Conservation (phyloP, 2,329 filamentous ascomycete species). For the Colletotrichum lindemuthianum region DNA sequence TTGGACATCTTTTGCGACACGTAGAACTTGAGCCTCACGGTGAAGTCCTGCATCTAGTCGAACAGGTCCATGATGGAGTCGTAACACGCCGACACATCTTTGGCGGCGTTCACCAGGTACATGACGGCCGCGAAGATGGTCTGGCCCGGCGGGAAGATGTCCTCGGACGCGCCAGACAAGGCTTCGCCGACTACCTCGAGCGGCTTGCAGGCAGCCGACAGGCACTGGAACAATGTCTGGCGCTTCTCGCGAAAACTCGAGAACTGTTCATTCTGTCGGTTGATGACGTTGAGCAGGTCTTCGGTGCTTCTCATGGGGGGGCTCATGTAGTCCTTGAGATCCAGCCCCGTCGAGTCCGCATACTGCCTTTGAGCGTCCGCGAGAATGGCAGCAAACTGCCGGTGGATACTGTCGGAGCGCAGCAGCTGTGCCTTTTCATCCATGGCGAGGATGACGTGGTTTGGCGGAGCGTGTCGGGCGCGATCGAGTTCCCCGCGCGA, state of each 20-base stretch:
- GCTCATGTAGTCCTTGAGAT: slow-evolving; percentile 45
- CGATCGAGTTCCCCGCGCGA: slow-evolving; percentile 4
- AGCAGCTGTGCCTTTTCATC: slow-evolving; percentile 19
- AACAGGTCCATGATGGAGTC: slow-evolving; percentile 57
- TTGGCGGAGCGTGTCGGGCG: background rate
- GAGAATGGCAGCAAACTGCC: slow-evolving; percentile 43
- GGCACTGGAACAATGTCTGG: slow-evolving; percentile 46
- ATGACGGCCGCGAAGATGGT: slow-evolving; percentile 54
- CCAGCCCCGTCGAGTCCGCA: slow-evolving; percentile 42
- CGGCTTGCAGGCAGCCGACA: slow-evolving; percentile 47
- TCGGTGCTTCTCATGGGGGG: slow-evolving; percentile 47
- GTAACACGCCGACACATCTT: slow-evolving; percentile 55
- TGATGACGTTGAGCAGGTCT: slow-evolving; percentile 46
- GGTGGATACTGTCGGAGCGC: slow-evolving; percentile 31
- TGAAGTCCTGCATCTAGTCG: slow-evolving; percentile 55
- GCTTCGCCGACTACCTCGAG: slow-evolving; percentile 53
- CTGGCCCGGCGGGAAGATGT: slow-evolving; percentile 53
- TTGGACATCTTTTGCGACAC: slow-evolving; percentile 49
- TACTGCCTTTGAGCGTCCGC: slow-evolving; percentile 47
- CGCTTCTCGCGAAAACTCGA: slow-evolving; percentile 48
- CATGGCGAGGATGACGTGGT: slow-evolving; percentile 18
- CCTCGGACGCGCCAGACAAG: slow-evolving; percentile 47
- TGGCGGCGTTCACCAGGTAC: slow-evolving; percentile 55
- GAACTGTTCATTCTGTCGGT: slow-evolving; percentile 49
- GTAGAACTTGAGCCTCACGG: slow-evolving; percentile 53